These are phyloP conservation scores for Flammula alnicola DNA, from an alignment of 1,284 basidiomycete species.

Conservation along the genomic window DNA sequence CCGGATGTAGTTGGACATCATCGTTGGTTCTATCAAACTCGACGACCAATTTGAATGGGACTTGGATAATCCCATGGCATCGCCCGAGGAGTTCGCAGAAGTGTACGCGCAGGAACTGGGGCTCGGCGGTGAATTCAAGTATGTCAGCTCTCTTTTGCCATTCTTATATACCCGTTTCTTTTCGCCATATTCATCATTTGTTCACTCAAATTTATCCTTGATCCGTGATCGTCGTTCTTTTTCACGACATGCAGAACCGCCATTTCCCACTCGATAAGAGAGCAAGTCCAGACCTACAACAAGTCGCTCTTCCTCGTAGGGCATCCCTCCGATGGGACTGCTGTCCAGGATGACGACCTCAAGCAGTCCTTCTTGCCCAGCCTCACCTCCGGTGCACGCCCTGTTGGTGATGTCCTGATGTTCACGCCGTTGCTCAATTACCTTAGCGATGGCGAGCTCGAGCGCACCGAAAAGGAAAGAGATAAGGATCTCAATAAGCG, in stretches of 20 bases:
- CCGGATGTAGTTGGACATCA: conserved; percentile 83
- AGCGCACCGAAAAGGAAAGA: conserved; percentile 88
- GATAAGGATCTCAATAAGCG: conserved; percentile 90
- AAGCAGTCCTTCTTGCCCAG: conserved; percentile 88
- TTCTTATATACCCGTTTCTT: conserved; percentile 2
- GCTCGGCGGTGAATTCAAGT: conserved; percentile 92
- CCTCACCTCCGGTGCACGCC: conserved; percentile 70
- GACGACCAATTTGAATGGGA: conserved; percentile 99
- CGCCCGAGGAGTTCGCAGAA: conserved; percentile 93
- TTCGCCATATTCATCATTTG: too few relatives aligned
- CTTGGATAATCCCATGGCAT: conserved; percentile 76
- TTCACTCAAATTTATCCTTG: conserved; percentile 1
- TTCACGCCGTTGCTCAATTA: conserved; percentile 92
- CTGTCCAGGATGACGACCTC: conserved; percentile 90
- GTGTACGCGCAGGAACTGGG: conserved; percentile 90
- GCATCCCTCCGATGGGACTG: conserved; percentile 81
- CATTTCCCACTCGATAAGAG: conserved; percentile 94
- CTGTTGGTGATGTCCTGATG: conserved; percentile 73
- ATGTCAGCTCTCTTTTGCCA: conserved; percentile 14
- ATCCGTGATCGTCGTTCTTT: conserved; percentile 16
- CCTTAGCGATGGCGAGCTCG: conserved; percentile 88
- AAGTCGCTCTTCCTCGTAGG: conserved; percentile 93
- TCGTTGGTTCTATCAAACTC: conserved; percentile 91
- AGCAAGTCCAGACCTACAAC: conserved; percentile 92
- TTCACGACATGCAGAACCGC: conserved; percentile 73